Conservation (phyloP, 495 filamentous ascomycete genomes). For the Xylaria telfairii region DNA sequence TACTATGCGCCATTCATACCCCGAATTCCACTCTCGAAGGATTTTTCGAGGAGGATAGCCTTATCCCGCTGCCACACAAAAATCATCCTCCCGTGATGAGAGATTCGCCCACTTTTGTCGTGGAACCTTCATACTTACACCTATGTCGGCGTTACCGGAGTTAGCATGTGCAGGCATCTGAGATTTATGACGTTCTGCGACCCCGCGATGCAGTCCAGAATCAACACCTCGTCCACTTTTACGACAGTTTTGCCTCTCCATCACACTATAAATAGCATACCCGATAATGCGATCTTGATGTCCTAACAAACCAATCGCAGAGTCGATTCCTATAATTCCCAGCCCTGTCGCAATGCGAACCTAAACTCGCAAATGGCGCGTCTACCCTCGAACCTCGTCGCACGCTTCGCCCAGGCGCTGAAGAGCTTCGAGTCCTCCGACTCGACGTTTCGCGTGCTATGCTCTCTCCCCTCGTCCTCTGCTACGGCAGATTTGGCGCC, state of each 20-base stretch:
- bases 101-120: not conserved
- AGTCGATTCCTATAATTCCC: not conserved
- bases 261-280: not conserved
- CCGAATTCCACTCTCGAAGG: not conserved
- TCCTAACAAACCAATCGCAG: not conserved
- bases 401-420: constrained; percentile 57
- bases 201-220: not conserved
- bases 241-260: not conserved
- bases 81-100: not conserved
- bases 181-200: not conserved
- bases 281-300: constrained; percentile 5
- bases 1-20: not conserved
- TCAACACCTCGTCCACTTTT: not conserved
- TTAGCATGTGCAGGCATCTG: not conserved
- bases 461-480: constrained; percentile 52
- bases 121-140: not conserved
- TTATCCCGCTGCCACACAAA: not conserved
- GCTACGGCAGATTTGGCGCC: constrained; percentile 23
- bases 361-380: constrained; percentile 31
- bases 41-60: not conserved
- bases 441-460: constrained; percentile 64
- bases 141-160: constrained; percentile 19
- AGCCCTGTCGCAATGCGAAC: constrained; percentile 14
- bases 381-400: constrained; percentile 35
- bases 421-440: constrained; percentile 62